phyloP scores from a whole-genome alignment of 2,329 filamentous ascomycete genomes.

The Cadophora gregata region DNA sequence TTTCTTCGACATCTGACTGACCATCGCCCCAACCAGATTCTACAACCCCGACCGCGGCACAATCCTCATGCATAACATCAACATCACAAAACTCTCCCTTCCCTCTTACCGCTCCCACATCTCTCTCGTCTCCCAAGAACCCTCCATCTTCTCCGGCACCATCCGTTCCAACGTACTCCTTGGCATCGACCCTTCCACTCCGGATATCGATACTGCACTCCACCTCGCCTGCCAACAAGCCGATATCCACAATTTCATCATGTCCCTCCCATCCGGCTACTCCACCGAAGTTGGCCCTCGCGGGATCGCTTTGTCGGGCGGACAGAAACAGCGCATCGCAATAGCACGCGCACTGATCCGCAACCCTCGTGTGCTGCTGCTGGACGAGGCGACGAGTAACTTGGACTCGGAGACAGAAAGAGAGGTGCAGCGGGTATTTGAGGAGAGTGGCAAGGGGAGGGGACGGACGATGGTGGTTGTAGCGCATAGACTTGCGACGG shows the following conservation, averaged over 20 bases:
- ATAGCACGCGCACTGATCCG: conserved; percentile 59
- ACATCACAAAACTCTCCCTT: conserved; percentile 64
- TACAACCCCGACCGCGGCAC: conserved; percentile 70
- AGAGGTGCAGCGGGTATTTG: conserved; percentile 67
- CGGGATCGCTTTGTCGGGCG: conserved; percentile 55
- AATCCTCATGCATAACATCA: conserved; percentile 67
- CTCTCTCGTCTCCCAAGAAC: conserved; percentile 77
- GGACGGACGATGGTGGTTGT: conserved; percentile 56
- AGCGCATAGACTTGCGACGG: conserved; percentile 41
- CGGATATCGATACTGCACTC: conserved; percentile 66
- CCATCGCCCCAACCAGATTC: conserved; percentile 54
- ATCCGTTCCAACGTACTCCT: conserved; percentile 72
- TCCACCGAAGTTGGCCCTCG: conserved; percentile 52
- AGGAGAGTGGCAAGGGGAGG: conserved; percentile 56
- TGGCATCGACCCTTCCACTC: conserved; percentile 57
- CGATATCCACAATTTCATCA: conserved; percentile 57
- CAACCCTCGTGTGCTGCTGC: conserved; percentile 57
- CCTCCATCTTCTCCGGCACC: conserved; percentile 70
- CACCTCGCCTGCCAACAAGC: conserved; percentile 57
- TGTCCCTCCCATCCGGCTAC: conserved; percentile 56
- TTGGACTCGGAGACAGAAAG: conserved; percentile 60
- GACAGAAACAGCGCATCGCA: conserved; percentile 60
- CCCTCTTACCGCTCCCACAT: conserved; percentile 65
- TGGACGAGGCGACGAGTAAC: conserved; percentile 73
- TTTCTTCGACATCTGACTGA: background rate